Conservation (phyloP, 2,329 filamentous ascomycete genomes). For the Clonostachys chloroleuca region DNA sequence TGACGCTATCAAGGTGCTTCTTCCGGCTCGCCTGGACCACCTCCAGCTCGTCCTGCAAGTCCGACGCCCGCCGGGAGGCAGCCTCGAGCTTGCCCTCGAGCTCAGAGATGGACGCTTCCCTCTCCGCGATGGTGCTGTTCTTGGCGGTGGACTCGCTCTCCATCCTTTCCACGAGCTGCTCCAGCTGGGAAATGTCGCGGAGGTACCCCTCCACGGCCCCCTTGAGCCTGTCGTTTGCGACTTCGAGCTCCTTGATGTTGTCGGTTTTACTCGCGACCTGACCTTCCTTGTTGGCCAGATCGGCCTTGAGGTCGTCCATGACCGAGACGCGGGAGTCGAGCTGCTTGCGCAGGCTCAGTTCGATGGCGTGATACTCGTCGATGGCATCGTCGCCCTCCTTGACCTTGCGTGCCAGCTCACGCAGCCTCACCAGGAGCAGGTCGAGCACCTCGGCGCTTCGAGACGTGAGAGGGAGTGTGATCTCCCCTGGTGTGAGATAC, state of each 20-base stretch:
- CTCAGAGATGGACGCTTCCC: slow-evolving; percentile 27
- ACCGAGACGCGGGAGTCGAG: slow-evolving; percentile 46
- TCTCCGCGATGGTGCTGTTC: slow-evolving; percentile 20
- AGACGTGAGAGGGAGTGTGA: slow-evolving; percentile 44
- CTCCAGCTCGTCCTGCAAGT: slow-evolving; percentile 31
- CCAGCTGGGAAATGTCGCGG: slow-evolving; percentile 48
- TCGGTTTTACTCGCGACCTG: slow-evolving; percentile 26
- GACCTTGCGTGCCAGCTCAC: slow-evolving; percentile 38
- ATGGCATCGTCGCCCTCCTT: slow-evolving; percentile 48
- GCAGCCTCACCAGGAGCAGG: slow-evolving; percentile 44
- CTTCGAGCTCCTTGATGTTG: slow-evolving; percentile 42
- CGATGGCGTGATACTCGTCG: slow-evolving; percentile 55
- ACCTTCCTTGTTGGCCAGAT: slow-evolving; percentile 28
- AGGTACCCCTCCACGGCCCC: slow-evolving; percentile 47
- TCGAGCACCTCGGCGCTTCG: slow-evolving; percentile 52
- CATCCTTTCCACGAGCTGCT: slow-evolving; percentile 42
- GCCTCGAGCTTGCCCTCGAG: slow-evolving; percentile 38
- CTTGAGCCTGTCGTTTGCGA: slow-evolving; percentile 43
- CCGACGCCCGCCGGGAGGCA: slow-evolving; percentile 29
- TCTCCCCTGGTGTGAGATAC: slow-evolving; percentile 56
- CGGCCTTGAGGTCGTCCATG: slow-evolving; percentile 40
- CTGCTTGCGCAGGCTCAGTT: slow-evolving; percentile 51
- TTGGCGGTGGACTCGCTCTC: slow-evolving; percentile 27
- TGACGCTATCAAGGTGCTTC: slow-evolving; percentile 23
- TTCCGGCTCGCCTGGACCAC: slow-evolving; percentile 26